Evolutionary conservation across 73 alveolate genomes (phyloP).

Genomic region (Uronychia binucleata): DNA sequence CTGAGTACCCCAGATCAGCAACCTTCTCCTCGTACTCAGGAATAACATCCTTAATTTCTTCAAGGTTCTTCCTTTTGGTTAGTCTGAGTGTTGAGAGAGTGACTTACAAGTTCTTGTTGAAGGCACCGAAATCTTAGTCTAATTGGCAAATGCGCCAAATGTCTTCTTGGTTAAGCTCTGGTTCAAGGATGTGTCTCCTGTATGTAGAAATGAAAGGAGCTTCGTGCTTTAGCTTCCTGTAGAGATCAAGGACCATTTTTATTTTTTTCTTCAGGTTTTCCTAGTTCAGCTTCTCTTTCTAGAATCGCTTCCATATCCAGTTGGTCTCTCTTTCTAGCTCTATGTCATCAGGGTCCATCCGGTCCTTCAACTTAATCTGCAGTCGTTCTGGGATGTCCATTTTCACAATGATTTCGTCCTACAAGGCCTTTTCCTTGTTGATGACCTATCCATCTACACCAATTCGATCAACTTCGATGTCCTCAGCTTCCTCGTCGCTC

Average conservation of each 20-base stretch:
- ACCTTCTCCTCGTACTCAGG: neutral
- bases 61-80: neutral
- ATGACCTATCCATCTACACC: neutral
- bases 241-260: neutral
- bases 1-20: neutral
- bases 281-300: neutral
- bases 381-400: constrained; percentile 21
- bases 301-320: constrained; percentile 13
- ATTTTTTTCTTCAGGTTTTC: constrained; percentile 1
- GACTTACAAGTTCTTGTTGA: no score
- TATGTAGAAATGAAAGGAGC: constrained; percentile 13
- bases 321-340: constrained; percentile 11
- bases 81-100: no score
- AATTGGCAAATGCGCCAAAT: constrained; percentile 7
- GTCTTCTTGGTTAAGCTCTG: constrained; percentile 16
- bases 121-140: constrained; percentile 12
- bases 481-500: neutral
- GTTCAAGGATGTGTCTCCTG: constrained; percentile 14
- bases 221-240: constrained; percentile 5
- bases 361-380: constrained; percentile 3
- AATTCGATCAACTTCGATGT: neutral
- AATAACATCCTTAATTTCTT: neutral
- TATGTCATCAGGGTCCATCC: constrained; percentile 8
- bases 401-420: constrained; percentile 6
- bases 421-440: neutral